Evolutionary conservation across 768 basidiomycete genomes (phyloP).

Genomic region (Leccinum incarnatum): DNA sequence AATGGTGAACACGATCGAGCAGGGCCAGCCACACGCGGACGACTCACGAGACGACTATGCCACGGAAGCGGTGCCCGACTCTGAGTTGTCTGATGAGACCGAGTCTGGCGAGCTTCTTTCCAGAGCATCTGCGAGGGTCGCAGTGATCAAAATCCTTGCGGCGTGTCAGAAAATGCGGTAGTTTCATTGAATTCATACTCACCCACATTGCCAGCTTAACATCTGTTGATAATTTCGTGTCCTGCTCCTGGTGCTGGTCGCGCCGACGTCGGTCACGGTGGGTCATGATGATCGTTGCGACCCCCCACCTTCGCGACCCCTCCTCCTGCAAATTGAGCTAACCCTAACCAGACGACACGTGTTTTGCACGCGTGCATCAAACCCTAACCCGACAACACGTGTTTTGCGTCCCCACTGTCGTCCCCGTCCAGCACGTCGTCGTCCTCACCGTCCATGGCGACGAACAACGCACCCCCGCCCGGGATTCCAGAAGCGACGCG

Average conservation of each 20-base stretch:
- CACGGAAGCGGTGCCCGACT: slow-evolving; percentile 84
- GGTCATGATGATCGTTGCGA: neutral
- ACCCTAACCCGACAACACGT: slow-evolving; percentile 33
- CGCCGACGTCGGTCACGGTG: neutral
- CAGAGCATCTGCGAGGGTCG: slow-evolving; percentile 83
- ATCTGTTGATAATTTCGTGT: neutral
- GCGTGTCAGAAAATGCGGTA: neutral
- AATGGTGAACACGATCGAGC: neutral
- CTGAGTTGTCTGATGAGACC: slow-evolving; percentile 82
- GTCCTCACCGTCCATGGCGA: slow-evolving; percentile 26
- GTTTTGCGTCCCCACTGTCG: slow-evolving; percentile 24
- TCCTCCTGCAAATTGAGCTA: neutral
- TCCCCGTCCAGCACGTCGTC: slow-evolving; percentile 24
- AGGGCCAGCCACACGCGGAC: neutral
- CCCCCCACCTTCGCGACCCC: slow-evolving; percentile 4
- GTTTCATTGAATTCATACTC: slow-evolving; percentile 30
- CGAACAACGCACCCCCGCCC: slow-evolving; percentile 27
- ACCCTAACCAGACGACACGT: neutral
- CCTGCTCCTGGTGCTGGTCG: neutral
- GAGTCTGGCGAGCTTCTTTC: slow-evolving; percentile 86
- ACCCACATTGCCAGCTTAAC: slow-evolving; percentile 89
- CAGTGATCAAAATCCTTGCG: slow-evolving; percentile 94
- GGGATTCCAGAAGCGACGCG: slow-evolving; percentile 54
- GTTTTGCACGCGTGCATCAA: neutral
- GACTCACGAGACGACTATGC: slow-evolving; percentile 90